Conservation (phyloP, 768 basidiomycete genomes). For the Hygrocybe coccinea region DNA sequence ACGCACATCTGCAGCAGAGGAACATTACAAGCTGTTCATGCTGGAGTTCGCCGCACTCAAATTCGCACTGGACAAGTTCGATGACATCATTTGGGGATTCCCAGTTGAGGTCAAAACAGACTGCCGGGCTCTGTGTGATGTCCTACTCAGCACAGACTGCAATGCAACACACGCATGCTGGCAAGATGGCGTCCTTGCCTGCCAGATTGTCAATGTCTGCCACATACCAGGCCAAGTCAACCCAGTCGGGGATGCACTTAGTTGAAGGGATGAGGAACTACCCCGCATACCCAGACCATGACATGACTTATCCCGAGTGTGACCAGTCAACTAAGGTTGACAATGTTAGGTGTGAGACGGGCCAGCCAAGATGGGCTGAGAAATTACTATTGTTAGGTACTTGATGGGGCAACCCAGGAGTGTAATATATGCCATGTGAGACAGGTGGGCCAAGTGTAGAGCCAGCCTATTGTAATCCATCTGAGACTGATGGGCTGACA, state of each 20-base stretch:
- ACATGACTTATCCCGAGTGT: too few species aligned
- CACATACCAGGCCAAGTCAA: conserved; percentile 10
- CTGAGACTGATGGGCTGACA: too few species aligned
- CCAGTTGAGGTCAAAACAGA: conserved; percentile 35
- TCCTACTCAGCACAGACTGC: conserved; percentile 16
- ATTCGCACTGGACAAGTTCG: conserved; percentile 24
- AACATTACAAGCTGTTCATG: conserved; percentile 31
- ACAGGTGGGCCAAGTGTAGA: too few species aligned
- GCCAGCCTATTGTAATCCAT: too few species aligned
- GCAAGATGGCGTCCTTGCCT: neutral
- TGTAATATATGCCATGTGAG: too few species aligned
- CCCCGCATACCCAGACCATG: neutral
- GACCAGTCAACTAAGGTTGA: too few species aligned
- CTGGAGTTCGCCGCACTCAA: conserved; percentile 37
- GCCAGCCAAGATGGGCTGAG: too few species aligned
- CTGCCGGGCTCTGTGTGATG: conserved; percentile 32
- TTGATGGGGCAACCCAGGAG: too few species aligned
- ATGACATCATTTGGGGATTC: conserved; percentile 25
- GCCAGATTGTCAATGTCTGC: conserved; percentile 21
- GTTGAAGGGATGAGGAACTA: conserved; percentile 10
- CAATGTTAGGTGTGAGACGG: too few species aligned
- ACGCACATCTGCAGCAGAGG: conserved; percentile 26
- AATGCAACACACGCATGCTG: neutral
- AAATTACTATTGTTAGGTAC: too few species aligned
- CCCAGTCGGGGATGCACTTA: too few species aligned